Percentiles rank a stretch among this genome's conserved stretches.
Conservation (phyloP, 2,329 filamentous ascomycete species). For the Botrytis medusae region DNA sequence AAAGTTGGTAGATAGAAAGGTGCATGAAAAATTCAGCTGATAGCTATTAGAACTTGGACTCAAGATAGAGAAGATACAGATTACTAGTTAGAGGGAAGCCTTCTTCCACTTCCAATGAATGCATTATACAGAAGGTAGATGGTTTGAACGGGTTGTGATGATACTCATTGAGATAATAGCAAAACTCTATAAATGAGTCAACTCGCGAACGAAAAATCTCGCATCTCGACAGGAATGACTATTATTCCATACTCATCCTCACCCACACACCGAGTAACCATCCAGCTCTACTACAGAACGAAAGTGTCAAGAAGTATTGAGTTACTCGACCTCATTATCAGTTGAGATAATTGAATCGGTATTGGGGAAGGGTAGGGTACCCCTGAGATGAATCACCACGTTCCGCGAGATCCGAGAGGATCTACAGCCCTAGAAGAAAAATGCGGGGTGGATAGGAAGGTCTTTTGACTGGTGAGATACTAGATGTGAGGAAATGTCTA, state of each 20-base stretch:
- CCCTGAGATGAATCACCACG: background rate
- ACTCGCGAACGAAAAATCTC: background rate
- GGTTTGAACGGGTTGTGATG: background rate
- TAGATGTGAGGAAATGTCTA: background rate
- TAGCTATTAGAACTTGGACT: background rate
- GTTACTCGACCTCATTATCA: too few relatives aligned
- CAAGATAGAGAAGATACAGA: background rate
- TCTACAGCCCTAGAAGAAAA: background rate
- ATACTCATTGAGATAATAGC: background rate
- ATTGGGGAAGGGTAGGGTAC: background rate
- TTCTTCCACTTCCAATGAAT: background rate
- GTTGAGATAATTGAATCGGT: background rate
- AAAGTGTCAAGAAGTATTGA: background rate
- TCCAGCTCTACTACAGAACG: background rate
- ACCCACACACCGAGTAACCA: background rate
- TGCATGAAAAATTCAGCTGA: background rate
- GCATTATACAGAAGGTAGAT: background rate
- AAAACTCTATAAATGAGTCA: background rate
- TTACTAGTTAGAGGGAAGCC: background rate
- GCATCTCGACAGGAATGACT: background rate
- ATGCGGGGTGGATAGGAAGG: background rate
- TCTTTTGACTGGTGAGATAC: background rate
- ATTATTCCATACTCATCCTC: background rate
- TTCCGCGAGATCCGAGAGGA: background rate
- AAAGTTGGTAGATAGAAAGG: background rate